Percentiles rank a stretch among this genome's conserved stretches.
Conservation (phyloP, 345 rosid species). For the Brassica juncea region DNA sequence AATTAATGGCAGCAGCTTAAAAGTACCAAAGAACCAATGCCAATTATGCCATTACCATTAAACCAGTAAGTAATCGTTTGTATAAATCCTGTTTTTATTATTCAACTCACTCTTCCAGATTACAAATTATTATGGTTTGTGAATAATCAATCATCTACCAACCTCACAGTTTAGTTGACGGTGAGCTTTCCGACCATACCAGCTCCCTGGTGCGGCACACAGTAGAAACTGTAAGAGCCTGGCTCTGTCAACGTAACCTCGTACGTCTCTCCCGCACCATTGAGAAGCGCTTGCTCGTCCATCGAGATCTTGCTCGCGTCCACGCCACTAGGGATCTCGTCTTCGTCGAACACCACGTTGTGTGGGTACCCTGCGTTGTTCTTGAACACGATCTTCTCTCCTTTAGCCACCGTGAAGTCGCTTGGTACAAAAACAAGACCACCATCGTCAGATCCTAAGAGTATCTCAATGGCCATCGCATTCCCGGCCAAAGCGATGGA, state of each 20-base stretch:
- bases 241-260: slow-evolving; percentile 68
- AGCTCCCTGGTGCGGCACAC: slow-evolving; percentile 91
- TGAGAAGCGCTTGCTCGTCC: slow-evolving; percentile 66
- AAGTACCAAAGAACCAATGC: neutral
- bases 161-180: slow-evolving; percentile 48
- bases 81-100: neutral
- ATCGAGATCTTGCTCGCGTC: slow-evolving; percentile 79
- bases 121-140: neutral
- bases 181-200: slow-evolving; percentile 90
- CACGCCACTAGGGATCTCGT: slow-evolving; percentile 81
- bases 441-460: slow-evolving; percentile 74
- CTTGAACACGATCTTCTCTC: slow-evolving; percentile 89
- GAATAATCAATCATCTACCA: neutral
- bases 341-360: slow-evolving; percentile 86
- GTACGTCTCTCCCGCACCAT: slow-evolving; percentile 69
- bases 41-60: neutral
- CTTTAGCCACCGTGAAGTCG: slow-evolving; percentile 54
- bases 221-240: slow-evolving; percentile 77
- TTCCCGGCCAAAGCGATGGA: slow-evolving; percentile 64
- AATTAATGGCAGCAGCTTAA: neutral
- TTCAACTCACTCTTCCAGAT: neutral
- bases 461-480: slow-evolving; percentile 73
- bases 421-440: slow-evolving; percentile 65
- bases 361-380: slow-evolving; percentile 95
- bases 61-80: neutral